Evolutionary conservation across 2,329 filamentous ascomycete genomes (phyloP), one percentile per base, ranked within the genome.

Genomic region (Claviceps pazoutovae): DNA sequence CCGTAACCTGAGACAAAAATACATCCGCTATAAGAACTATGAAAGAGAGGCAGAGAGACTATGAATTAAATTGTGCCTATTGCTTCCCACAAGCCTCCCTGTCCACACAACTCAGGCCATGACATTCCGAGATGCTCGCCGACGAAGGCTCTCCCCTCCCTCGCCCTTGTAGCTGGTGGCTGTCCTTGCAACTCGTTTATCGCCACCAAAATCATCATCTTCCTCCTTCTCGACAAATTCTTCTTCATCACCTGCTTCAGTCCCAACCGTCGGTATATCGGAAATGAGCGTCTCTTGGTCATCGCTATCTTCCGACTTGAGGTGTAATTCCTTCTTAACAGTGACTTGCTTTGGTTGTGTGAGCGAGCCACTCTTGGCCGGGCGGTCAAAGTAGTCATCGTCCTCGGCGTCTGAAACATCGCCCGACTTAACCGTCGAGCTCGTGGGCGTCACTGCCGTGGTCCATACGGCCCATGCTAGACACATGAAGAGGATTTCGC

Each of bases 401-500:
- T 60, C 60, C 13, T 59, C 56, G 16, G 50, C 55, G 23, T 52
- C 49, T n/a, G 49, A 21, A 13, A 44, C 45, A 34, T 49, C 53
- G 6, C 49, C 51, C 47, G 55, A 51, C 48, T 51, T 38, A 47
- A 5, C 21, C 11, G 21, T 54, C 42, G 48, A 56, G 38, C 36
- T 54, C 46, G 39, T 51, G 49, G 39, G 56, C 50, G 21, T 56
- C 11, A 55, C 64, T 37, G 70, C 69, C 8, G 65, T 71, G 19
- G 50, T 62, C 61, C 57, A 86, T 59, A 76, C 46, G 1, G 76
- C 64, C 84, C 87, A 95, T 0, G 78, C 82, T 1, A 82, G 39
- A 1, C 74, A 71, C 64, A 86, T 78, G 43, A 83, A 84, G 0
- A 80, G 56, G 60, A 94, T 74, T 62, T 91, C 88, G 13, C 80